phyloP scores from a whole-genome alignment of 2,329 filamentous ascomycete genomes.

The Botrytis squamosa region DNA sequence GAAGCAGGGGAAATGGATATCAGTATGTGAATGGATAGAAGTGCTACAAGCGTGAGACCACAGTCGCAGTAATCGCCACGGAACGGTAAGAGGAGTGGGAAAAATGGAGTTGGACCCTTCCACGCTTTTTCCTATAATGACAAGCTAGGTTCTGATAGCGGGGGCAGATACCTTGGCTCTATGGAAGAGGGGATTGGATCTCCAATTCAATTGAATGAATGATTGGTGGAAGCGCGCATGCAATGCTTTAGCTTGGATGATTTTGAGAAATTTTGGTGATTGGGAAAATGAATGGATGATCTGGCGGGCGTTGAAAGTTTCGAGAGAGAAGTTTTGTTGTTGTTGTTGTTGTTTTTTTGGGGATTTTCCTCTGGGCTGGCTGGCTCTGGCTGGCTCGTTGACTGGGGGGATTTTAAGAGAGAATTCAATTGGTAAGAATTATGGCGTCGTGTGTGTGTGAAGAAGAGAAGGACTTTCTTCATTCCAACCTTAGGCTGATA shows the following conservation, averaged over 20 bases:
- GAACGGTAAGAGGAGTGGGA: conserved; percentile 16
- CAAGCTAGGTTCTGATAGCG: conserved; percentile 12
- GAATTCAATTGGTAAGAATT: conserved; percentile 8
- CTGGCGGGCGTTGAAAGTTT: background rate
- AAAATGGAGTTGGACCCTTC: conserved; percentile 15
- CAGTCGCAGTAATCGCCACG: conserved; percentile 14
- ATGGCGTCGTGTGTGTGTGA: background rate
- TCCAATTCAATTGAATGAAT: background rate
- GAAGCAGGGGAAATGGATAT: conserved; percentile 16
- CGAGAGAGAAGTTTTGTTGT: background rate
- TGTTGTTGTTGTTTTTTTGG: background rate
- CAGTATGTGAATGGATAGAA: conserved; percentile 13
- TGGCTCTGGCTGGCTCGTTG: no score
- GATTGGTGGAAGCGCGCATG: conserved; percentile 13
- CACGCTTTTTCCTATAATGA: conserved; percentile 15
- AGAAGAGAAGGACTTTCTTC: background rate
- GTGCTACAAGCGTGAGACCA: conserved; percentile 12
- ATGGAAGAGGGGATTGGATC: conserved; percentile 1
- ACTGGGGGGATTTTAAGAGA: background rate
- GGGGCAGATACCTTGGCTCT: background rate
- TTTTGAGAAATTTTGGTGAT: background rate
- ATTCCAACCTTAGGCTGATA: background rate
- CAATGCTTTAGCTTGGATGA: background rate
- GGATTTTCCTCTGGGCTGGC: background rate
- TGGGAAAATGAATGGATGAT: conserved; percentile 6